phyloP scores from a whole-genome alignment of 177 flowering plant genomes.

The Tripterygium wilfordii region DNA sequence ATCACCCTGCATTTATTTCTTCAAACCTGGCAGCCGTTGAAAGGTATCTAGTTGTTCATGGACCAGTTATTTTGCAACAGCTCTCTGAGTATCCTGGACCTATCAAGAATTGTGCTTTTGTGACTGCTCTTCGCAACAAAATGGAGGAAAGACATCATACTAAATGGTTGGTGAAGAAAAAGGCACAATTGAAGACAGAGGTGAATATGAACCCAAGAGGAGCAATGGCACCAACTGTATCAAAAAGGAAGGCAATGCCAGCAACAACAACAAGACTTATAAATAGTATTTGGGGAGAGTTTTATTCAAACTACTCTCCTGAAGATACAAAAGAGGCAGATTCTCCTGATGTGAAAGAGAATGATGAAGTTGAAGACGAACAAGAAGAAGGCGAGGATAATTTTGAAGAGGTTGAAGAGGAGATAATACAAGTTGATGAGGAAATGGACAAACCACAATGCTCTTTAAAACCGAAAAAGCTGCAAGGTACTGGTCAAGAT shows the following conservation, averaged over 20 bases:
- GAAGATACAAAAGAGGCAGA: conserved; percentile 43
- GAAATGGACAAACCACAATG: too few species aligned
- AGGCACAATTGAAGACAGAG: conserved; percentile 29
- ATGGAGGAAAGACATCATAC: conserved; percentile 84
- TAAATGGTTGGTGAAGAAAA: conserved; percentile 65
- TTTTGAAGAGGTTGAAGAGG: conserved; percentile 42
- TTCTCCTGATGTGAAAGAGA: conserved; percentile 35
- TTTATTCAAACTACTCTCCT: conserved; percentile 67
- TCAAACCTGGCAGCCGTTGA: conserved; percentile 51
- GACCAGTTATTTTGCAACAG: conserved; percentile 70
- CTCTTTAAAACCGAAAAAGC: conserved; percentile 3
- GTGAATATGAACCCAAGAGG: conserved; percentile 77
- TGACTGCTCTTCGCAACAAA: conserved; percentile 46
- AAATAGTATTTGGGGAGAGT: conserved; percentile 86
- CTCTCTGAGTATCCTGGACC: conserved; percentile 64
- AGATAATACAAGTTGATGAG: conserved; percentile 9
- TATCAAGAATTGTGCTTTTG: conserved; percentile 62
- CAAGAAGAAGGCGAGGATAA: conserved; percentile 52
- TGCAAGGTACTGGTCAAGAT: too few species aligned
- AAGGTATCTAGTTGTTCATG: conserved; percentile 82
- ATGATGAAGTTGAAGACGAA: conserved; percentile 58
- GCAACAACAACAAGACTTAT: conserved; percentile 82
- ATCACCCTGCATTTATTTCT: conserved; percentile 53
- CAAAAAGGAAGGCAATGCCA: conserved; percentile 67
- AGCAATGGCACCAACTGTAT: conserved; percentile 38